A percentile compares a stretch with the other conserved stretches of the same genome.
phyloP scores from a whole-genome alignment of 1,284 basidiomycete genomes.

The Trametes hirsuta region DNA sequence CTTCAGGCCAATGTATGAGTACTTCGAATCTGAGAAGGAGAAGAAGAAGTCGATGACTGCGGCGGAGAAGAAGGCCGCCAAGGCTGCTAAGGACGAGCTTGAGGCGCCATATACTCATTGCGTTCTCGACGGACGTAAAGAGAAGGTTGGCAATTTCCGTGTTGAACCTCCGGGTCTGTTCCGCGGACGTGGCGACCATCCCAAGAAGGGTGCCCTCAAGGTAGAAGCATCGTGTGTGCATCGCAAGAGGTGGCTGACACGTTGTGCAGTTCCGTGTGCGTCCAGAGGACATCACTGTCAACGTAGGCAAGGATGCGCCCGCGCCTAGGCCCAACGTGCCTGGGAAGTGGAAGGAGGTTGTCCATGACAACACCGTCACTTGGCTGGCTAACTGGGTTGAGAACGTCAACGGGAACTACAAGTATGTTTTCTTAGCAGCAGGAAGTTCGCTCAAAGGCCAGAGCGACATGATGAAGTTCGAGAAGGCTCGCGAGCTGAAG shows the following conservation, averaged over 20 bases:
- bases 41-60: conserved; percentile 89
- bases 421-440: conserved; percentile 95
- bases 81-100: conserved; percentile 81
- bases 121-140: conserved; percentile 91
- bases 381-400: conserved; percentile 99
- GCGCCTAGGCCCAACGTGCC: conserved; percentile 86
- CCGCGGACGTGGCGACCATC: conserved; percentile 97
- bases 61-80: conserved; percentile 89
- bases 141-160: conserved; percentile 98
- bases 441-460: conserved; percentile 95
- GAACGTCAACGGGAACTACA: conserved; percentile 90
- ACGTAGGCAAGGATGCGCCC: conserved; percentile 79
- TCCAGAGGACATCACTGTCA: conserved; percentile 94
- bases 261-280: conserved; percentile 72
- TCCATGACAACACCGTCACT: conserved; percentile 93
- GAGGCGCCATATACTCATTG: conserved; percentile 90
- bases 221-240: conserved; percentile 43
- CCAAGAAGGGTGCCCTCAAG: conserved; percentile 96
- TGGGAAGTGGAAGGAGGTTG: conserved; percentile 84
- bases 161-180: conserved; percentile 98
- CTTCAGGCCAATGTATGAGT: conserved; percentile 93
- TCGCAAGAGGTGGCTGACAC: conserved; percentile 3
- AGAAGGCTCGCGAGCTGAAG: conserved; percentile 94
- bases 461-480: conserved; percentile 95
- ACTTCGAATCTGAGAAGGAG: conserved; percentile 91